Percentiles rank a stretch among this genome's conserved stretches.
Evolutionary conservation across 1,139 yeast species (phyloP).

Genomic region (Hansenula lynferdii): DNA sequence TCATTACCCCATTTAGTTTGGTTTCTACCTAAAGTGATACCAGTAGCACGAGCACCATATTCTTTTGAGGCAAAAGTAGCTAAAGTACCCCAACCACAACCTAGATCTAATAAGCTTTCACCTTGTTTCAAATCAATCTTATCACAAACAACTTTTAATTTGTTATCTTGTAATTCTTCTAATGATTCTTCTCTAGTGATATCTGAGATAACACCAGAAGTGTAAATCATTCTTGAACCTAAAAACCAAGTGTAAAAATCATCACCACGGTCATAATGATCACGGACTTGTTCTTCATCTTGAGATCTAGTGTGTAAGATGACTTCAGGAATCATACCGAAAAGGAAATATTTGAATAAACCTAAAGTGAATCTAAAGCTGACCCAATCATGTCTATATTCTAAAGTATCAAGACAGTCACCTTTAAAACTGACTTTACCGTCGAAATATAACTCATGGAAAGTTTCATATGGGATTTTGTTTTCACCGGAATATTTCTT

Average conservation of each 20-base stretch:
- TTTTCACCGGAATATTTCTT: conserved; percentile 65
- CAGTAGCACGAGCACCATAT: conserved; percentile 84
- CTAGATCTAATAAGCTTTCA: conserved; percentile 76
- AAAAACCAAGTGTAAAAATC: conserved; percentile 93
- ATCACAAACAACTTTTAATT: conserved; percentile 82
- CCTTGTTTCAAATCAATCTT: conserved; percentile 72
- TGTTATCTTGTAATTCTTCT: conserved; percentile 88
- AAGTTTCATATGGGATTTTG: conserved; percentile 90
- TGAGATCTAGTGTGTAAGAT: conserved; percentile 88
- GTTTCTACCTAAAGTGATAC: conserved; percentile 84
- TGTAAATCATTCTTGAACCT: conserved; percentile 93
- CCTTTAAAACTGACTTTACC: conserved; percentile 86
- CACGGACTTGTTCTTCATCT: conserved; percentile 96
- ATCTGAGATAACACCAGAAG: conserved; percentile 81
- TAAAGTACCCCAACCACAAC: conserved; percentile 97
- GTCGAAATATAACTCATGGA: conserved; percentile 83
- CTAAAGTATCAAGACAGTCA: conserved; percentile 78
- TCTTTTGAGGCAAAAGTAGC: conserved; percentile 80
- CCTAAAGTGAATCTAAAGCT: conserved; percentile 73
- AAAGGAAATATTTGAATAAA: conserved; percentile 73
- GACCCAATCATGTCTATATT: conserved; percentile 91
- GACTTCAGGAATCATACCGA: conserved; percentile 92
- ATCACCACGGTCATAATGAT: conserved; percentile 95
- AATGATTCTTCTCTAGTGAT: conserved; percentile 68
- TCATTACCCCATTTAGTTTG: conserved; percentile 89